These are phyloP conservation scores for Stachybotrys chartarum DNA, from an alignment of 2,329 filamentous ascomycete species.

Conservation along the genomic window DNA sequence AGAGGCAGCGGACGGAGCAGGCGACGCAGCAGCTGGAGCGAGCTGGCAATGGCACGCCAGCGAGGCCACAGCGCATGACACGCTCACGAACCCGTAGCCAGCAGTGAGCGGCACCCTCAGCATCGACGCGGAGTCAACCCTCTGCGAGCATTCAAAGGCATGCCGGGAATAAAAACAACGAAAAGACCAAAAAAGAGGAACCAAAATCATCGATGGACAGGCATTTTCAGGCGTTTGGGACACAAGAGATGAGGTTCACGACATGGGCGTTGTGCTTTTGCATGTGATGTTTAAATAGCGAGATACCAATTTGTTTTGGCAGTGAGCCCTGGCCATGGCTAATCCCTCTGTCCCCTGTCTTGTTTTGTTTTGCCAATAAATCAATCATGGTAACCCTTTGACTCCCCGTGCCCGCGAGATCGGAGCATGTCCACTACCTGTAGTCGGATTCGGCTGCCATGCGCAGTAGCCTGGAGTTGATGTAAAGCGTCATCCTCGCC, in stretches of 20 bases:
- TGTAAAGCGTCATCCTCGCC: slow-evolving; percentile 22
- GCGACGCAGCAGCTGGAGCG: slow-evolving; percentile 24
- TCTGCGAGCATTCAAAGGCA: background rate
- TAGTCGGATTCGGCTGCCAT: too few species aligned
- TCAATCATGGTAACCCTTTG: too few species aligned
- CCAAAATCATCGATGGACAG: background rate
- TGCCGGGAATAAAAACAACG: background rate
- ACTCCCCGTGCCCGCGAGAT: too few species aligned
- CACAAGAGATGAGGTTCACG: background rate
- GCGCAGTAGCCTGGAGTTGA: too few species aligned
- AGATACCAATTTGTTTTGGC: background rate
- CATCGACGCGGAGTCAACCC: too few species aligned
- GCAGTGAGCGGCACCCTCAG: slow-evolving; percentile 5
- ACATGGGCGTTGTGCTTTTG: background rate
- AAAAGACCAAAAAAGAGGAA: too few species aligned
- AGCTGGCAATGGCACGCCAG: slow-evolving; percentile 26
- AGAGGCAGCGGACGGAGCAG: slow-evolving; percentile 16
- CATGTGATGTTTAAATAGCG: background rate
- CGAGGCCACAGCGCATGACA: slow-evolving; percentile 21
- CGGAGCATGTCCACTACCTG: too few species aligned
- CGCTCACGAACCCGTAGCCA: slow-evolving; percentile 18
- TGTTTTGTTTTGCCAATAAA: background rate
- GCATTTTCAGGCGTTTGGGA: background rate
- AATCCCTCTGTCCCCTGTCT: background rate
- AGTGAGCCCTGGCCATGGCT: background rate